Evolutionary conservation across 2,329 filamentous ascomycete genomes (phyloP), one percentile per base, ranked within the genome.

Genomic region (Aspergillus sp.): DNA sequence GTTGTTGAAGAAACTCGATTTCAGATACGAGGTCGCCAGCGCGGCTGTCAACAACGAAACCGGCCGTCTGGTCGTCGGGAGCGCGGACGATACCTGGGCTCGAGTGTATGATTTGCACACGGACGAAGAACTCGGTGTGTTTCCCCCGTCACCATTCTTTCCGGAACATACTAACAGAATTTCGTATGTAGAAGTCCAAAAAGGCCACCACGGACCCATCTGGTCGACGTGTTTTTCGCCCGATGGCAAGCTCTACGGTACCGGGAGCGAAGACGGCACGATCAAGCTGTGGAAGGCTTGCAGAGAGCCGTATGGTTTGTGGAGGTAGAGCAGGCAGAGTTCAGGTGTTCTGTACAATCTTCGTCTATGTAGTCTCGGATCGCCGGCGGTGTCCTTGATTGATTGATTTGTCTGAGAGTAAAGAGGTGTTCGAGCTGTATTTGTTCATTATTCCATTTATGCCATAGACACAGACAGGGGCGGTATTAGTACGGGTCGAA

Each of bases 171-270:
- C 19, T 10, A 22, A 5, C 19, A 10, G 5, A 10, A 22, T 10
- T 2, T 29, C 6, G 27, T 11, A 27, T 25, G 12, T 40, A 81
- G 91, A 96, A 57, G 81, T 89, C 8, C 85, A 93, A 65, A 95
- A 95, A 63, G 91, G 91, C 15, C 91, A 98, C 48, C 91, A 98
- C 52, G 91, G 91, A 2, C 89, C 89, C 1, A 91, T 98, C 41
- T 98, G 91, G 91, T 94, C 86, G 4, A 79, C 93, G 38, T 81
- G 82, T 35, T 98, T 94, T 61, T 91, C 88, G 0, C 91, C 91
- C 0, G 91, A 98, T 52, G 88, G 88, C 29, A 95, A 93, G 56
- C 68, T 98, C 5, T 98, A 96, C 55, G 91, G 88, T 1, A 98
- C 91, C 1, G 91, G 85, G 17, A 95, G 88, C 30, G 91, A 98